Percentiles rank a stretch among this genome's conserved stretches.
Conservation (phyloP, 306 rosid species). For the Senna siamea region DNA sequence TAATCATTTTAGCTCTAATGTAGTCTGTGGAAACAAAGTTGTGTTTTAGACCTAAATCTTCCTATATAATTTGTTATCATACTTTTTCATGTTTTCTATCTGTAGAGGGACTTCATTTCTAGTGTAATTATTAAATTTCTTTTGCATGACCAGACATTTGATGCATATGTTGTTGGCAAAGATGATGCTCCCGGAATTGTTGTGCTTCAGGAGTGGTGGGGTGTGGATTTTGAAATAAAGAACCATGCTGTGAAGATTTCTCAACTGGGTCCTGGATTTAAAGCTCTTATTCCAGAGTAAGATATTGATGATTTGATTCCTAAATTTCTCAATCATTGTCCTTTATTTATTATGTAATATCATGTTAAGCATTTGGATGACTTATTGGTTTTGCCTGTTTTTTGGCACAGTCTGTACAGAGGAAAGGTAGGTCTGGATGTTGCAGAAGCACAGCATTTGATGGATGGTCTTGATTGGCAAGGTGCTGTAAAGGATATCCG, state of each 20-base stretch:
- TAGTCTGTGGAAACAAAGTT: conserved; percentile 19
- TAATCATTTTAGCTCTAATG: background rate
- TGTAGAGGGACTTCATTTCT: background rate
- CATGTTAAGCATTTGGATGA: conserved; percentile 13
- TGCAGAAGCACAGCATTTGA: conserved; percentile 92
- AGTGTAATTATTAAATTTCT: background rate
- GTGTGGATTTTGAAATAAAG: conserved; percentile 81
- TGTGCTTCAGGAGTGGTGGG: conserved; percentile 96
- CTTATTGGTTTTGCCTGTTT: conserved; percentile 16
- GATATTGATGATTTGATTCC: background rate
- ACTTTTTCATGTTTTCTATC: conserved; percentile 3
- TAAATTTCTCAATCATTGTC: background rate
- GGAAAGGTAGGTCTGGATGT: conserved; percentile 92
- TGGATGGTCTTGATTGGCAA: conserved; percentile 94
- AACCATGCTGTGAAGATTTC: conserved; percentile 83
- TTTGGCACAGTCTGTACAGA: conserved; percentile 54
- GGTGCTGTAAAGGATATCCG: conserved; percentile 87
- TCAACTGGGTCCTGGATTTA: conserved; percentile 73
- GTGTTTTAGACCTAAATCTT: conserved; percentile 8
- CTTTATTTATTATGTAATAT: background rate
- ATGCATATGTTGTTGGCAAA: conserved; percentile 80
- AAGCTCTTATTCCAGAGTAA: conserved; percentile 97
- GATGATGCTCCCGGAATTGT: conserved; percentile 92
- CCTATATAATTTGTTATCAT: background rate
- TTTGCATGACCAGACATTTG: conserved; percentile 61